Percentiles rank a stretch among this genome's conserved stretches.
Conservation (phyloP, 176 grass and related monocot species). For the Typha latifolia region DNA sequence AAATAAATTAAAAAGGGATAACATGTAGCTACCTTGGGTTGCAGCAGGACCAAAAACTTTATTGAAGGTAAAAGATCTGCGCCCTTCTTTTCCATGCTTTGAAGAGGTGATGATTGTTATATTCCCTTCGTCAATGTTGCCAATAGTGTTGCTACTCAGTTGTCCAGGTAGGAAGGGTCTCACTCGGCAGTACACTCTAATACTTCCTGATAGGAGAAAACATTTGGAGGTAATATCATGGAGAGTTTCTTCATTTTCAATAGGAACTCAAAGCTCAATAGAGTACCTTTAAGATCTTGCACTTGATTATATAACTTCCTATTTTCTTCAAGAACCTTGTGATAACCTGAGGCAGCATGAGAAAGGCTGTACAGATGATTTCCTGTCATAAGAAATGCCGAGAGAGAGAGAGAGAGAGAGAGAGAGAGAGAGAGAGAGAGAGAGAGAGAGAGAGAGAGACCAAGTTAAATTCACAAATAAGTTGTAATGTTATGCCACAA, state of each 20-base stretch:
- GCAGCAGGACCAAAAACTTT: constrained; percentile 91
- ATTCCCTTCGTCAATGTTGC: constrained; percentile 75
- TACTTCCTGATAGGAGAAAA: constrained; percentile 59
- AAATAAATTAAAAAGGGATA: not conserved
- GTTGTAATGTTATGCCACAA: not conserved
- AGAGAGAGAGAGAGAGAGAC: too few species aligned
- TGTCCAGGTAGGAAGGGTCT: constrained; percentile 90
- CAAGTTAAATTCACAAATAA: too few species aligned
- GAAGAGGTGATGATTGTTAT: constrained; percentile 70
- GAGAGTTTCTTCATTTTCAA: not conserved
- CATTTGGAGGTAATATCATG: constrained; percentile 17
- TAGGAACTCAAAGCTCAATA: not conserved
- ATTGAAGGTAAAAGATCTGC: constrained; percentile 76
- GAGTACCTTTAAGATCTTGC: constrained; percentile 95
- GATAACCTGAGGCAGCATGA: constrained; percentile 82
- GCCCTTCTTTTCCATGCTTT: constrained; percentile 76
- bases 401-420: too few species aligned
- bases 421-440: too few species aligned
- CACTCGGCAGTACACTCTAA: constrained; percentile 95
- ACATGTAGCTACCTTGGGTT: constrained; percentile 56
- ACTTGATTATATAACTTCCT: constrained; percentile 96
- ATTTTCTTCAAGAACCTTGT: constrained; percentile 98
- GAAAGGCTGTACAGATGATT: constrained; percentile 73
- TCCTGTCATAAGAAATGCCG: constrained; percentile 34
- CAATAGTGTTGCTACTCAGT: constrained; percentile 55